Conservation (phyloP, 2,329 filamentous ascomycete species). For the Botrytis paeoniae region DNA sequence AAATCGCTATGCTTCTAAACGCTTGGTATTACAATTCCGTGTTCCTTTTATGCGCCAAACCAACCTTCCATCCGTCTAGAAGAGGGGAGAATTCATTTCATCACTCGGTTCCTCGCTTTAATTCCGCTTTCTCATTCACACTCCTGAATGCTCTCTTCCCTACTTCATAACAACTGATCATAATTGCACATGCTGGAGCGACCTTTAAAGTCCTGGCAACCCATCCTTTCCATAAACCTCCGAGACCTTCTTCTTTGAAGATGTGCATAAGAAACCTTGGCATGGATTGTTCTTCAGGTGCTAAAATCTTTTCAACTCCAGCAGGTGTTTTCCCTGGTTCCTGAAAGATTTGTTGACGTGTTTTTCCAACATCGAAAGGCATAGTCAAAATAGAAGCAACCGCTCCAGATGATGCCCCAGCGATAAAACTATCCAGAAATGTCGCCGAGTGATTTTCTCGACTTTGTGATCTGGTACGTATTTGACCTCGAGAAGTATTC, state of each 20-base stretch:
- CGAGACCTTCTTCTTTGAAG: conserved; percentile 75
- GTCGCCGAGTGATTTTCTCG: conserved; percentile 71
- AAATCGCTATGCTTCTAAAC: conserved; percentile 30
- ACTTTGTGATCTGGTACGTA: conserved; percentile 56
- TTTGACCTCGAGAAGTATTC: conserved; percentile 42
- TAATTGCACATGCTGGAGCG: conserved; percentile 94
- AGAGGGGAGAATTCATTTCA: conserved; percentile 14
- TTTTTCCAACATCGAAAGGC: conserved; percentile 97
- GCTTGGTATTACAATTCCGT: conserved; percentile 17
- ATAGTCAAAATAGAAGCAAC: conserved; percentile 86
- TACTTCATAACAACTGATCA: conserved; percentile 97
- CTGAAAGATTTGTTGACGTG: conserved; percentile 79
- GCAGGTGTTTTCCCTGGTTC: conserved; percentile 46
- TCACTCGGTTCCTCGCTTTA: conserved; percentile 29
- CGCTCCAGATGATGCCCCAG: conserved; percentile 78
- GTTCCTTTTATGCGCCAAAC: conserved; percentile 5
- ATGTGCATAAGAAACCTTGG: conserved; percentile 85
- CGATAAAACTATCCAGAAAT: conserved; percentile 84
- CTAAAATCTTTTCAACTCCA: conserved; percentile 40
- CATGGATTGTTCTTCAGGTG: conserved; percentile 76
- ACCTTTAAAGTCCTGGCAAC: conserved; percentile 89
- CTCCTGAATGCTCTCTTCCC: conserved; percentile 83
- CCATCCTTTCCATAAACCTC: conserved; percentile 88
- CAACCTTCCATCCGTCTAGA: neutral
- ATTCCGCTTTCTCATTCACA: conserved; percentile 58